Evolutionary conservation across 495 filamentous ascomycete genomes (phyloP), one percentile per base, ranked within the genome.

Genomic region (Xylaria curta): DNA sequence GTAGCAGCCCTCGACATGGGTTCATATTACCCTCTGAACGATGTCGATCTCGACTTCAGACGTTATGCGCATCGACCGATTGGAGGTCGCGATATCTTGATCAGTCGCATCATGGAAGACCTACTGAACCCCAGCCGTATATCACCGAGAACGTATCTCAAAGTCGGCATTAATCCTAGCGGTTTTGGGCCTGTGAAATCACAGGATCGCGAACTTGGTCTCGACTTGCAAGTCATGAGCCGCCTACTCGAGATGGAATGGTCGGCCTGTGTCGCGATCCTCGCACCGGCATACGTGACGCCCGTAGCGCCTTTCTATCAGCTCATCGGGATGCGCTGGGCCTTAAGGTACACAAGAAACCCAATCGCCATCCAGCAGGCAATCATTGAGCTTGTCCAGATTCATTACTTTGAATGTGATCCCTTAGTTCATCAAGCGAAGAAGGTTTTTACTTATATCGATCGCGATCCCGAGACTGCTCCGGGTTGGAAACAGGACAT

Each of bases 21-120:
- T 51, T 53, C 61, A 12, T 78, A 81, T 72, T 83, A 82, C 46
- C 81, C 81, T 24, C 63, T 83, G n/a, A 77, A 82, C 66, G 74
- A 77, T 38, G 75, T 81, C 53, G 69, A 75, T 66, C 56, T 78
- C 33, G 76, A 78, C 59, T 82, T 82, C 69, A 44, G 44, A 33
- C 74, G 74, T 33, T 83, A 82, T 61, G 74, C 78, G 10, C 81
- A 83, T 58, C 76, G 67, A 38, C 75, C 76, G 4, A 40, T 82
- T 36, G 76, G 73, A 6, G 71, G 71, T 21, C 78, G 77, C n/a
- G 81, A 82, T 47, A 62, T 83, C 64, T 71, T 81, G 69, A 75
- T 79, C 64, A 79, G 78, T 66, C 77, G 75, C 17, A 73, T 83
- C n/a, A 79, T 83, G 80, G 64, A 76, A 44, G 78, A 78, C 21